These are phyloP conservation scores for Cardiospermum halicacabum DNA, from an alignment of 345 rosid species.

Conservation along the genomic window DNA sequence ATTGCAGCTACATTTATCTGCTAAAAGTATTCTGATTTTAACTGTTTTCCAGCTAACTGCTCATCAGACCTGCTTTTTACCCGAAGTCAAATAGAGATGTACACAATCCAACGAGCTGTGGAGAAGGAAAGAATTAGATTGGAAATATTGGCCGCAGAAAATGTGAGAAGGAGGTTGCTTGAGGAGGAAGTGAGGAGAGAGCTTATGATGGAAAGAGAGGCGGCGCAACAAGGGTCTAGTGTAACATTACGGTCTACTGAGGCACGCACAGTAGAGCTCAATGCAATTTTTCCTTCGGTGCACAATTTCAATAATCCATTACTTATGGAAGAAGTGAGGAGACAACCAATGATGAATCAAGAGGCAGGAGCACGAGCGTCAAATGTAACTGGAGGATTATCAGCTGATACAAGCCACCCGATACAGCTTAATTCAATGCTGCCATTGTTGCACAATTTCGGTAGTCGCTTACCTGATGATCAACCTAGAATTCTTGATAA, in stretches of 20 bases:
- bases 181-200: constrained; percentile 43
- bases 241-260: too few relatives aligned
- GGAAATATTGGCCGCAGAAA: constrained; percentile 35
- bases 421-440: constrained; percentile 24
- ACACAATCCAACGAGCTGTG: constrained; percentile 23
- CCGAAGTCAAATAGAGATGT: constrained; percentile 9
- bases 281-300: too few relatives aligned
- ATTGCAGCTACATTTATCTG: too few relatives aligned
- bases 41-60: not conserved
- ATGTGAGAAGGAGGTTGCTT: constrained; percentile 25
- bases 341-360: constrained; percentile 42
- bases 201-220: constrained; percentile 40
- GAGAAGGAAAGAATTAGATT: constrained; percentile 42
- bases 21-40: constrained; percentile 5
- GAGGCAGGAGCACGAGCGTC: constrained; percentile 24
- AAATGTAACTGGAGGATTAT: constrained; percentile 1
- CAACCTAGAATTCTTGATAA: constrained; percentile 6
- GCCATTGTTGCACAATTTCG: constrained; percentile 10
- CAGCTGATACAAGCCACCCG: constrained; percentile 16
- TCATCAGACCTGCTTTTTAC: not conserved
- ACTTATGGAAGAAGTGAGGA: constrained; percentile 39
- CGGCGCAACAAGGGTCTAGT: constrained; percentile 13
- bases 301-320: too few relatives aligned
- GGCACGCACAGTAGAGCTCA: too few relatives aligned
- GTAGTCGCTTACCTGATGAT: not conserved